phyloP scores from a whole-genome alignment of 331 rosid species.

The Rosa hybrid region DNA sequence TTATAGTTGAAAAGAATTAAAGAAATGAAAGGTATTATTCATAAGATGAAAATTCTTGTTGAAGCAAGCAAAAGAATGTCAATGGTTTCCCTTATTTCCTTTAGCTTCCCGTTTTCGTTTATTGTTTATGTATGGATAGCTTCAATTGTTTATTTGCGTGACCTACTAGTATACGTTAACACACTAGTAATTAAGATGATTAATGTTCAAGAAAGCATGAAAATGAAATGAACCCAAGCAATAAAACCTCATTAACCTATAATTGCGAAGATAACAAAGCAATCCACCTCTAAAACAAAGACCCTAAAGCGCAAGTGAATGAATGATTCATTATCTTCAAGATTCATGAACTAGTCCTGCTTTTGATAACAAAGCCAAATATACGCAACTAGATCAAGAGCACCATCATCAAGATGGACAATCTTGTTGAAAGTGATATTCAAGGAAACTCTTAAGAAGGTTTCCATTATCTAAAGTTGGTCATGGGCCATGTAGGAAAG shows the following conservation, averaged over 20 bases:
- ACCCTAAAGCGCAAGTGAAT: background rate
- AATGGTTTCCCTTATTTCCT: too few relatives aligned
- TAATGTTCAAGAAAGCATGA: too few relatives aligned
- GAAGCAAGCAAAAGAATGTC: too few relatives aligned
- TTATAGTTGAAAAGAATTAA: too few relatives aligned
- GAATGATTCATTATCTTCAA: background rate
- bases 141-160: too few relatives aligned
- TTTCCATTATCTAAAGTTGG: background rate
- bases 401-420: background rate
- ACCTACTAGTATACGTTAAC: too few relatives aligned
- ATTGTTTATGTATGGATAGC: too few relatives aligned
- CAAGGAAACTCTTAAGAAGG: background rate
- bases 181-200: too few relatives aligned
- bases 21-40: too few relatives aligned
- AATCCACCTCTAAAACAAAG: background rate
- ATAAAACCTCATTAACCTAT: background rate
- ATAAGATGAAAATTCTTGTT: too few relatives aligned
- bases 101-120: too few relatives aligned
- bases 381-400: background rate
- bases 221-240: background rate
- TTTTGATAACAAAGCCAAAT: background rate
- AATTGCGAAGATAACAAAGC: background rate
- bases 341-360: conserved; percentile 4
- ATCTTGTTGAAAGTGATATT: background rate
- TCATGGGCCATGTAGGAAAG: background rate